Percentiles rank a stretch among this genome's conserved stretches.
phyloP scores from a whole-genome alignment of 2,329 filamentous ascomycete species.

The Aspergillus quadricinctus region DNA sequence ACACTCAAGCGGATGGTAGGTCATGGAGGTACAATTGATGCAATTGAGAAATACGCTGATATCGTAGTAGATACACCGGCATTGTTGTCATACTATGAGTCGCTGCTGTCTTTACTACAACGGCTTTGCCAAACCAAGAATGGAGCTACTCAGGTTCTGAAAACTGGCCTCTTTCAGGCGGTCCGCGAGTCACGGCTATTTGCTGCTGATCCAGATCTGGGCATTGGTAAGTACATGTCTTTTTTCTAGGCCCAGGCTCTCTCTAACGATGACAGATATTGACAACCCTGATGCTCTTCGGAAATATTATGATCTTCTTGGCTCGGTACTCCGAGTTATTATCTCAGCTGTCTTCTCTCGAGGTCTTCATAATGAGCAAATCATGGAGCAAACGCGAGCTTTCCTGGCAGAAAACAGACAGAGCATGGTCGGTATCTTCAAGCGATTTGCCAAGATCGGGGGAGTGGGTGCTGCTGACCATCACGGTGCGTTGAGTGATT shows the following conservation, averaged over 20 bases:
- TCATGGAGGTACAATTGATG: background rate
- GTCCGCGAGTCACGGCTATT: conserved; percentile 83
- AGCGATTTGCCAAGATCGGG: conserved; percentile 78
- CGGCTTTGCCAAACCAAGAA: conserved; percentile 76
- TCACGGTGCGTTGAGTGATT: conserved; percentile 63
- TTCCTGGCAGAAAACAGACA: conserved; percentile 81
- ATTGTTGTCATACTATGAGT: conserved; percentile 61
- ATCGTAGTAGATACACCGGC: conserved; percentile 46
- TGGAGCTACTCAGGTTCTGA: conserved; percentile 84
- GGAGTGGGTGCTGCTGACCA: conserved; percentile 43
- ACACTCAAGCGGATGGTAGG: conserved; percentile 55
- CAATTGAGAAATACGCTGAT: conserved; percentile 6
- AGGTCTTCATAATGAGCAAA: conserved; percentile 72
- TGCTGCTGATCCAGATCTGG: conserved; percentile 84
- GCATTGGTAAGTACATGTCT: conserved; percentile 53
- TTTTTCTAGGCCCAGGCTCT: background rate
- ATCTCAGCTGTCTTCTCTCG: conserved; percentile 75
- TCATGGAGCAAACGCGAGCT: conserved; percentile 66
- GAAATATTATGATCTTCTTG: conserved; percentile 79
- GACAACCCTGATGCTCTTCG: conserved; percentile 66
- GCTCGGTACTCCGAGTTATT: conserved; percentile 75
- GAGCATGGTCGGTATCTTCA: conserved; percentile 83
- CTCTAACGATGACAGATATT: conserved; percentile 47
- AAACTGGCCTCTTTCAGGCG: conserved; percentile 79
- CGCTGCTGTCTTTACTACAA: conserved; percentile 76